Evolutionary conservation across 768 basidiomycete species (phyloP), one percentile per base, ranked within the genome.

Genomic region (Kwoniella mangroviensis): DNA sequence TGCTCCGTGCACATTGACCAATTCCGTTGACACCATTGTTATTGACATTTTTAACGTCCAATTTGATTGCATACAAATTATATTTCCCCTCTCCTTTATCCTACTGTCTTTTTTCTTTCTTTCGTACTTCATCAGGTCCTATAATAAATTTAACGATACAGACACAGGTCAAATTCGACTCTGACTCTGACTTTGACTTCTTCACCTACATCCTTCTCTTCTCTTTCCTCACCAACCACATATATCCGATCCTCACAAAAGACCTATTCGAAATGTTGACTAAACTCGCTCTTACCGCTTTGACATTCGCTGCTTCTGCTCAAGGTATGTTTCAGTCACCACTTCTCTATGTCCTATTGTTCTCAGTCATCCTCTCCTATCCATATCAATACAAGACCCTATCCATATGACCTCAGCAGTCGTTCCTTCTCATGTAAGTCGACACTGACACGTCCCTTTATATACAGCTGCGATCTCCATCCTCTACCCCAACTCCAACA

Each of bases 401-500:
- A 34, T 34, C 6, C 34, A 5, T 34, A 34, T 34, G 6, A 34
- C 34, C 6, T 34, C 34, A 34, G 34, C 34, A 34, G 1, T 7
- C 34, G 34, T 34, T 34, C 28, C 28, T 4, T 28, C 28, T 28
- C 24, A 21, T 45, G 19, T 13, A 41, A 34, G 13, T 21, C 1
- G 10, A 0, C 21, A 53, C 53, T 55, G 28, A 24, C 11, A 49
- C 11, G 21, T 54, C 28, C 45, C n/a, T 12, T 67, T 19, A 21
- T 40, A 19, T 9, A n/a, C 63, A 71, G 73, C 73, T 19, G 67
- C 64, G 1, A 63, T 74, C 45, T 60, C 73, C 4, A 69, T 74
- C 59, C 66, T 70, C 58, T 64, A 74, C 34, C 73, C 73, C 12
- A 60, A 54, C 41, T 68, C 65, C 34, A 43, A 69, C 12, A 72